Evolutionary conservation across 495 filamentous ascomycete species (phyloP).

Genomic region (Xylaria castorea): DNA sequence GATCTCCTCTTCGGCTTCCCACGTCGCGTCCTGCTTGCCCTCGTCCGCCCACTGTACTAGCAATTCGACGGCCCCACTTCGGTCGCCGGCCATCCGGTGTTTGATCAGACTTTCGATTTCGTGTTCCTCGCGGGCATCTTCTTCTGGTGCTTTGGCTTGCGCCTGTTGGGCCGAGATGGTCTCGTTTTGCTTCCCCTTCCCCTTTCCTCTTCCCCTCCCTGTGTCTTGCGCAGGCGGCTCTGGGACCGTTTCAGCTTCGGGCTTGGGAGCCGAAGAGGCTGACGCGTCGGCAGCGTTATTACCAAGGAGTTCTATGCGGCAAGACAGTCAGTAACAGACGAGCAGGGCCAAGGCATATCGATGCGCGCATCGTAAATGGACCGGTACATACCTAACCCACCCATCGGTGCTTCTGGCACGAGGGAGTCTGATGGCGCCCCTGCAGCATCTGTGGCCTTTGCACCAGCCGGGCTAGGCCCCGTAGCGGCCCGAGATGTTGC

Average conservation of each 20-base stretch:
- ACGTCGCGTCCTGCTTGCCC: conserved; percentile 34
- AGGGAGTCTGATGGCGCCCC: conserved; percentile 23
- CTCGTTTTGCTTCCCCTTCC: background rate
- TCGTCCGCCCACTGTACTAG: conserved; percentile 39
- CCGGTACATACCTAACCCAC: conserved; percentile 30
- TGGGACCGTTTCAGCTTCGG: background rate
- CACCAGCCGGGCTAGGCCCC: conserved; percentile 24
- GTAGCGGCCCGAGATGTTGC: conserved; percentile 22
- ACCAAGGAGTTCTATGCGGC: conserved; percentile 21
- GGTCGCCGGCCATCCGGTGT: conserved; percentile 34
- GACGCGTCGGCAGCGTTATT: conserved; percentile 13
- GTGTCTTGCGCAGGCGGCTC: conserved; percentile 24
- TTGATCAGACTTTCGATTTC: conserved; percentile 33
- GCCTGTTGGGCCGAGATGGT: too few relatives aligned
- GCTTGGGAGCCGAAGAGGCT: conserved; percentile 13
- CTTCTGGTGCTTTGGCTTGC: background rate
- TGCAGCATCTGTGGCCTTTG: conserved; percentile 28
- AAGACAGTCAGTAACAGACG: background rate
- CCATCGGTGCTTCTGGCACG: conserved; percentile 37
- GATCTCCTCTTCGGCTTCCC: conserved; percentile 41
- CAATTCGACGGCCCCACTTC: conserved; percentile 36
- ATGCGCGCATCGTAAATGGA: background rate
- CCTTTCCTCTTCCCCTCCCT: conserved; percentile 17
- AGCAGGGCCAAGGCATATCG: background rate
- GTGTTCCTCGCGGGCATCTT: conserved; percentile 33